These are phyloP conservation scores for Podaxis mareebaensis DNA, from an alignment of 768 basidiomycete species.

Conservation along the genomic window DNA sequence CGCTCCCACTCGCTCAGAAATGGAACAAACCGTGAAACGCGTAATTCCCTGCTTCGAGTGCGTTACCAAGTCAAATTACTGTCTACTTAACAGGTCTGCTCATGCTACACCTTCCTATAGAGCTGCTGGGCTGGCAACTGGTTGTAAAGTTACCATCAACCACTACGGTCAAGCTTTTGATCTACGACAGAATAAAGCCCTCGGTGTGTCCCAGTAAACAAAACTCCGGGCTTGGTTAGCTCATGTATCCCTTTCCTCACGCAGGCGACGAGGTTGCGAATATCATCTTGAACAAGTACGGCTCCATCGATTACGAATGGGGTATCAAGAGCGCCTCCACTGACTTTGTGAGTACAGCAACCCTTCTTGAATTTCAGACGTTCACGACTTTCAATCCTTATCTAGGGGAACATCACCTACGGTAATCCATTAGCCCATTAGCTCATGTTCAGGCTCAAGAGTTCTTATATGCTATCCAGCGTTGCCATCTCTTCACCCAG, in stretches of 20 bases:
- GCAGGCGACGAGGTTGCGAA: constrained; percentile 66
- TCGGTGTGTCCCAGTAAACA: constrained; percentile 39
- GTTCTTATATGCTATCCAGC: constrained; percentile 27
- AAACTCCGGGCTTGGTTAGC: not conserved
- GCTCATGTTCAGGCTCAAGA: not conserved
- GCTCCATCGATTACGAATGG: constrained; percentile 62
- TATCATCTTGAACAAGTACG: constrained; percentile 61
- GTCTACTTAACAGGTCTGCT: not conserved
- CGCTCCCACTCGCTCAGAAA: constrained; percentile 65
- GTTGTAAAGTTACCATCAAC: constrained; percentile 51
- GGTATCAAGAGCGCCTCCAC: constrained; percentile 75
- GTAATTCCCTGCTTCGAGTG: constrained; percentile 76
- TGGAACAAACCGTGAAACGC: constrained; percentile 55
- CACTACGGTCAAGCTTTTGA: constrained; percentile 44
- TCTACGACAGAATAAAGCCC: constrained; percentile 65
- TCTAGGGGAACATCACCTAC: constrained; percentile 74
- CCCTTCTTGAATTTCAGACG: not conserved
- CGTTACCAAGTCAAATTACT: constrained; percentile 21
- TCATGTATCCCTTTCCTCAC: not conserved
- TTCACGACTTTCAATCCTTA: not conserved
- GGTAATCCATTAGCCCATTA: constrained; percentile 37
- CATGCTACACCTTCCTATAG: constrained; percentile 32
- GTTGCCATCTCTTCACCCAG: constrained; percentile 73
- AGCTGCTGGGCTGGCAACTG: constrained; percentile 68
- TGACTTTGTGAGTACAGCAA: constrained; percentile 64